These are phyloP conservation scores for Penicillium atrosanguineum DNA, from an alignment of 495 filamentous ascomycete genomes.

Conservation along the genomic window DNA sequence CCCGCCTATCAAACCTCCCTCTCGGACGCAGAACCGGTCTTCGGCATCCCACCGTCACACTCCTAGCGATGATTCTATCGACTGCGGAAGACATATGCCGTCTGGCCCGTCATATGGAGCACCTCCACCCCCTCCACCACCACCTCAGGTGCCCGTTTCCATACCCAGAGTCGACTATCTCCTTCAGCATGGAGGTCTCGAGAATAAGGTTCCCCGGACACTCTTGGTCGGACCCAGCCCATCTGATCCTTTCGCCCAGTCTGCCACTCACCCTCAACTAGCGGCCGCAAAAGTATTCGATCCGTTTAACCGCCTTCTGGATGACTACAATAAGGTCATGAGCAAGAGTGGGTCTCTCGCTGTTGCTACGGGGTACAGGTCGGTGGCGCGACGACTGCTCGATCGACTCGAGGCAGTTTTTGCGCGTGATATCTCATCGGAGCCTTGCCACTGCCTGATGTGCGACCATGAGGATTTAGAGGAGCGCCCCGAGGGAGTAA, in stretches of 20 bases:
- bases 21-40: slow-evolving; percentile 39
- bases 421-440: slow-evolving; percentile 79
- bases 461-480: slow-evolving; percentile 60
- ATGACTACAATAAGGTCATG: slow-evolving; percentile 82
- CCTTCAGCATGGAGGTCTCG: slow-evolving; percentile 78
- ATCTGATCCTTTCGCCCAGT: slow-evolving; percentile 43
- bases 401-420: slow-evolving; percentile 94
- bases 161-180: slow-evolving; percentile 87
- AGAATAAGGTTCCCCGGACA: slow-evolving; percentile 60
- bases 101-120: slow-evolving; percentile 31
- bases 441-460: slow-evolving; percentile 76
- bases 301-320: slow-evolving; percentile 74
- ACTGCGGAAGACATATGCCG: slow-evolving; percentile 41
- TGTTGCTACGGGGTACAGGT: slow-evolving; percentile 93
- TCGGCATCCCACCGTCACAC: slow-evolving; percentile 35
- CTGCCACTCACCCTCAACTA: slow-evolving; percentile 31
- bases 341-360: slow-evolving; percentile 82
- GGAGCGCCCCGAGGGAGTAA: slow-evolving; percentile 66
- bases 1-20: slow-evolving; percentile 39
- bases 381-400: slow-evolving; percentile 87
- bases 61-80: slow-evolving; percentile 38
- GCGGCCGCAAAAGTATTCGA: slow-evolving; percentile 67
- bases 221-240: slow-evolving; percentile 52
- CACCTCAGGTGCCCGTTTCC: slow-evolving; percentile 63
- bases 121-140: slow-evolving; percentile 81